Evolutionary conservation across 2,329 filamentous ascomycete genomes (phyloP).

Genomic region (Phialophora verrucosa): DNA sequence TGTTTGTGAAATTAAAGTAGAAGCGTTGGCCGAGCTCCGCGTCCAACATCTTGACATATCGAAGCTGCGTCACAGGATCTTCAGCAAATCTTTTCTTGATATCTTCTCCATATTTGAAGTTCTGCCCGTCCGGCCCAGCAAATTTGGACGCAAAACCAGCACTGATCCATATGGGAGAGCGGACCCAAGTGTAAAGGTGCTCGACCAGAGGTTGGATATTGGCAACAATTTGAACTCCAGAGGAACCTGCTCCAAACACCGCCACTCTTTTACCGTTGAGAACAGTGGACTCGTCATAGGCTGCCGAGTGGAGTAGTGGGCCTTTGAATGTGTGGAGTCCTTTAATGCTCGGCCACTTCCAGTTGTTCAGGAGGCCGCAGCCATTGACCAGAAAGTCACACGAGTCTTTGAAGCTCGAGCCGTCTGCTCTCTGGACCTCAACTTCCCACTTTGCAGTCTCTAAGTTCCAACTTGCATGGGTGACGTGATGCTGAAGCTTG

Average conservation of each 20-base stretch:
- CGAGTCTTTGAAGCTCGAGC: constrained; percentile 34
- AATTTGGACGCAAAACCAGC: constrained; percentile 25
- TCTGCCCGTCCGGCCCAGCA: constrained; percentile 34
- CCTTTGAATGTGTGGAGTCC: constrained; percentile 47
- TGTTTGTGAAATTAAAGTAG: too few relatives aligned
- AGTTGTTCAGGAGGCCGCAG: constrained; percentile 50
- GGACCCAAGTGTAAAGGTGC: neutral
- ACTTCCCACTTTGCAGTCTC: constrained; percentile 8
- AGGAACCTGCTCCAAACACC: constrained; percentile 22
- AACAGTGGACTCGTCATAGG: too few relatives aligned
- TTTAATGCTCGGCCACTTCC: constrained; percentile 50
- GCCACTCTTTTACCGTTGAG: constrained; percentile 28
- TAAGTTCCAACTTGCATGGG: constrained; percentile 7
- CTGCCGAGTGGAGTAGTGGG: constrained; percentile 40
- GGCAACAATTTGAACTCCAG: too few relatives aligned
- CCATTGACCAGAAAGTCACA: constrained; percentile 47
- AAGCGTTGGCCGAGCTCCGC: too few relatives aligned
- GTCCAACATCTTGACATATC: too few relatives aligned
- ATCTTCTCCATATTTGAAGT: too few relatives aligned
- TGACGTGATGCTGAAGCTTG: constrained; percentile 9
- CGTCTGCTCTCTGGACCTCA: constrained; percentile 5
- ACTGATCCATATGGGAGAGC: neutral
- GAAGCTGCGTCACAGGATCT: too few relatives aligned
- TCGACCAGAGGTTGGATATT: constrained; percentile 46
- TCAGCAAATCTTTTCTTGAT: too few relatives aligned